Base-by-base conservation (phyloP, 371 early-diverging fungal genomes). In the Circinella minor region DNA sequence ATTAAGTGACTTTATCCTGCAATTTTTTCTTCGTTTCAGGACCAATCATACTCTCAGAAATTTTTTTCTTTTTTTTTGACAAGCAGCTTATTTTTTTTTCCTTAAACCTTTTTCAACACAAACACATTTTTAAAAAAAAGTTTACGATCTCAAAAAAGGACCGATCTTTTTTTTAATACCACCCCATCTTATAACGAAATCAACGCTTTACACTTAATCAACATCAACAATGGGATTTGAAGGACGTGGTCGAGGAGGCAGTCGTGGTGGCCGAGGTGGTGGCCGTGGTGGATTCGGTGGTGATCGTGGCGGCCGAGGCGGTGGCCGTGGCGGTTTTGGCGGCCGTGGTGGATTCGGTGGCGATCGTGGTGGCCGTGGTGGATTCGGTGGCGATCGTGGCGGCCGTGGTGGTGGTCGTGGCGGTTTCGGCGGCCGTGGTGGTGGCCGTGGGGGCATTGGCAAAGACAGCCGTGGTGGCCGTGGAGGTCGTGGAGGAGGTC, bases 371-470 rank as follows among this genome's bases (percentile, higher is more conserved):
- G 67, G 61, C 36, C 61, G 61, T 60, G 61, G 67, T 36, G 67
- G 67, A 15, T 46, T 46, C 54, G 61, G 68, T 43, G 68, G 68
- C 48, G 57, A 66, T 61, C 57, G 36, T 27, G 61, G 61, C 46
- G 67, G 61, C 20, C 61, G 61, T 36, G 61, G 67, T 36, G 67
- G 67, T 60, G 66, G 66, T 43, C 37, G 54, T 66, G 66, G 66
- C 27, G 55, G 39, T 6, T 49, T 49, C 55, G 72, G 76, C 60
- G 76, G 65, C 27, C 67, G 71, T 55, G 75, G 86, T 55, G 81
- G 86, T 55, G 81, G 80, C 60, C 81, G 82, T 46, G 83, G 81
- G 70, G 79, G 82, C 66, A 84, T 86, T 68, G 87, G 79, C 59
- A 43, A 43, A 43, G 43, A 11, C 11, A 11, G 43, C 11, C 43